Conservation (phyloP, 495 filamentous ascomycete species). For the Tuber borchii region DNA sequence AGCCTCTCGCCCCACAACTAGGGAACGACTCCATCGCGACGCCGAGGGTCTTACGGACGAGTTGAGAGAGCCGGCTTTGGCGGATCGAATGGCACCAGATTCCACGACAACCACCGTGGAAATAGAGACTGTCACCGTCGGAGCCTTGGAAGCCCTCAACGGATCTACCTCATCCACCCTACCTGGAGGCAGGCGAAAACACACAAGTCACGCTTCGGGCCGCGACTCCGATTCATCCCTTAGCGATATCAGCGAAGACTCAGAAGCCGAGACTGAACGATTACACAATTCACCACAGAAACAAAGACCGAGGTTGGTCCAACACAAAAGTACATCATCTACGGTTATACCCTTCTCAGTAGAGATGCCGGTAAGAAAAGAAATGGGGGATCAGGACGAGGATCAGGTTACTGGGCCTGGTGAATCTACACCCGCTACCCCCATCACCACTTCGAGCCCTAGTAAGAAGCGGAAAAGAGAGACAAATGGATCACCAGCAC, state of each 20-base stretch:
- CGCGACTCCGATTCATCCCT: conserved; percentile 59
- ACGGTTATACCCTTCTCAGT: conserved; percentile 34
- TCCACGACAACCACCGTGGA: conserved; percentile 23
- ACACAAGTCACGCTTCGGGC: conserved; percentile 30
- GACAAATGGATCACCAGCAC: conserved; percentile 21
- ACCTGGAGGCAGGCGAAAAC: conserved; percentile 29
- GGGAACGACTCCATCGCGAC: conserved; percentile 29
- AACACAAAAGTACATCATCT: conserved; percentile 31
- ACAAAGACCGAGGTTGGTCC: conserved; percentile 39
- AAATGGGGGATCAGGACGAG: conserved; percentile 28
- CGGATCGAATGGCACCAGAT: conserved; percentile 42
- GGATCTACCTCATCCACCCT: conserved; percentile 24
- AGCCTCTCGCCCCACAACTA: conserved; percentile 28
- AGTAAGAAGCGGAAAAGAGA: conserved; percentile 46
- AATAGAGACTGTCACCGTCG: conserved; percentile 27
- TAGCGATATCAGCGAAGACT: conserved; percentile 93
- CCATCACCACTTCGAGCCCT: conserved; percentile 34
- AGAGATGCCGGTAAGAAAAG: conserved; percentile 36
- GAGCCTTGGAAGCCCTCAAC: conserved; percentile 35
- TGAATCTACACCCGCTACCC: conserved; percentile 31
- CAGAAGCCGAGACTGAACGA: conserved; percentile 96
- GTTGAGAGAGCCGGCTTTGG: conserved; percentile 25
- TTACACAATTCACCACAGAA: conserved; percentile 87
- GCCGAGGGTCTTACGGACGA: conserved; percentile 32
- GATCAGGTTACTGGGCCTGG: conserved; percentile 13